phyloP scores from a whole-genome alignment of 225 moss, liverwort and hornwort species.

The Asterella californica region DNA sequence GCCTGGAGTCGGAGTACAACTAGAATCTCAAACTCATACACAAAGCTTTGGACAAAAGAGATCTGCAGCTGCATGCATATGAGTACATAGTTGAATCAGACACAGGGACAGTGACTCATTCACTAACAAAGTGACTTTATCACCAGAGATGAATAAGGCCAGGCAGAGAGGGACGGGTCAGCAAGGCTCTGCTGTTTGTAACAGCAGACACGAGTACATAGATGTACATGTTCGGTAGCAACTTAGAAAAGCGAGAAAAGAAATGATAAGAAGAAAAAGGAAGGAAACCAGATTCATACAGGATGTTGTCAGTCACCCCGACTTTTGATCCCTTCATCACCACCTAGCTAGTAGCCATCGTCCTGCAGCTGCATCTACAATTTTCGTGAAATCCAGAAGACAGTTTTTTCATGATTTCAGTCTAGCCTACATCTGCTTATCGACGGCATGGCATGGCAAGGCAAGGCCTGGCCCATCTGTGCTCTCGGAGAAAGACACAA shows the following conservation, averaged over 20 bases:
- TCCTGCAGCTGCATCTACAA: slow-evolving; percentile 5
- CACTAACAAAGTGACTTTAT: neutral
- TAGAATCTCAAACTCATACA: neutral
- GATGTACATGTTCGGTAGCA: neutral
- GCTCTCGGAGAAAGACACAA: neutral
- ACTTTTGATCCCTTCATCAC: neutral
- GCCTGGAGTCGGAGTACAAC: neutral
- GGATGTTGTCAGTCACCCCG: neutral
- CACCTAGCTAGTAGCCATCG: neutral
- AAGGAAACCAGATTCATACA: neutral
- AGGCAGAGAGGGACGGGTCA: neutral
- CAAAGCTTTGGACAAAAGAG: neutral
- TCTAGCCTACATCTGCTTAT: neutral
- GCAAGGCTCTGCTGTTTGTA: neutral
- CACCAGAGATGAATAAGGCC: neutral
- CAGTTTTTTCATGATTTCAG: neutral
- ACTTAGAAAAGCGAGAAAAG: neutral
- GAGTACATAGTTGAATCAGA: neutral
- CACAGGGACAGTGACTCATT: neutral
- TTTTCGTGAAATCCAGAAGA: slow-evolving; percentile 1
- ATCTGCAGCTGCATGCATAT: neutral
- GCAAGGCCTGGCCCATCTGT: too few relatives aligned
- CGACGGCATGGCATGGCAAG: neutral
- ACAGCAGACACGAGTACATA: neutral
- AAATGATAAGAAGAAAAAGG: too few relatives aligned